phyloP scores from a whole-genome alignment of 2,329 filamentous ascomycete genomes.

The Elsinoe fawcettii region DNA sequence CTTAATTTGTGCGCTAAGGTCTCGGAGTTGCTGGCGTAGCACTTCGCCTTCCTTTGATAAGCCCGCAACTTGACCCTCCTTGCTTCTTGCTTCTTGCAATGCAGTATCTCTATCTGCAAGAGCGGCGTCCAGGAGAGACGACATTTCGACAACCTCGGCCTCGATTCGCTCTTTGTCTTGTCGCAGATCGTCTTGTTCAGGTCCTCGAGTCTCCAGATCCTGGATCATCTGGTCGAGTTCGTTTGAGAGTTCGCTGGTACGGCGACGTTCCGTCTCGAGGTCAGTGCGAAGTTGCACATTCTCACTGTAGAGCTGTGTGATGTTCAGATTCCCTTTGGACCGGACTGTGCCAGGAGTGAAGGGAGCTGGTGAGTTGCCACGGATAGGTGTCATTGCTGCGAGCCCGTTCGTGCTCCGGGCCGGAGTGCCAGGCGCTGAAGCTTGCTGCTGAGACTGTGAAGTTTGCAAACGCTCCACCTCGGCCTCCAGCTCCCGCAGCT shows the following conservation, averaged over 20 bases:
- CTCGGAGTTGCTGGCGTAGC: constrained; percentile 76
- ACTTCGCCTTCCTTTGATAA: constrained; percentile 62
- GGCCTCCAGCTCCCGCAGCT: constrained; percentile 57
- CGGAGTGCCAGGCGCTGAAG: constrained; percentile 43
- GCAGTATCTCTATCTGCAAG: constrained; percentile 72
- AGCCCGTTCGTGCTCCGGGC: constrained; percentile 45
- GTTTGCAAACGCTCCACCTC: constrained; percentile 48
- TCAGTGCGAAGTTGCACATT: constrained; percentile 60
- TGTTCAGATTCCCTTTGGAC: constrained; percentile 47
- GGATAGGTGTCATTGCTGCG: constrained; percentile 15
- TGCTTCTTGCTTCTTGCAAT: constrained; percentile 69
- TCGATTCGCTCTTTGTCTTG: constrained; percentile 74
- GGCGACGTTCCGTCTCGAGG: constrained; percentile 64
- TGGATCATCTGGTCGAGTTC: constrained; percentile 80
- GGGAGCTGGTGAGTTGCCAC: constrained; percentile 22
- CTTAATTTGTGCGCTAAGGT: constrained; percentile 83
- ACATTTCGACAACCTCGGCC: constrained; percentile 67
- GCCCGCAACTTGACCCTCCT: constrained; percentile 62
- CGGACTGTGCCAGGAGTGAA: constrained; percentile 47
- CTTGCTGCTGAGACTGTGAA: constrained; percentile 21
- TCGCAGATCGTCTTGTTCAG: constrained; percentile 79
- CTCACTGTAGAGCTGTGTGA: constrained; percentile 57
- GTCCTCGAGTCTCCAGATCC: constrained; percentile 75
- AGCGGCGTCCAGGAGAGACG: constrained; percentile 72
- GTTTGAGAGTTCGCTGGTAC: constrained; percentile 63